Conservation (phyloP, 208 protist species). For the Tetramitus jugosus region DNA sequence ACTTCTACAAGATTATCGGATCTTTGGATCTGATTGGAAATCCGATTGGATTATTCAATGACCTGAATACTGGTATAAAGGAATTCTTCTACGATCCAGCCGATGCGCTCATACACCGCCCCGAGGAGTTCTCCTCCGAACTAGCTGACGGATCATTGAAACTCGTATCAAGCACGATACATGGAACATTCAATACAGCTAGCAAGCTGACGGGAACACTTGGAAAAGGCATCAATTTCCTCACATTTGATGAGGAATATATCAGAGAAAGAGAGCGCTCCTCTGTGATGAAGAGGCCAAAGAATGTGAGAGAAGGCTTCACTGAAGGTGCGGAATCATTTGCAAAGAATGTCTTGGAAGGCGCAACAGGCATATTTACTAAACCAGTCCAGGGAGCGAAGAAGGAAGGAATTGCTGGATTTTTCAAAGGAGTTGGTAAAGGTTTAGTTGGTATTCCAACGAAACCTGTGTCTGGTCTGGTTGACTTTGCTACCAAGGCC, state of each 20-base stretch:
- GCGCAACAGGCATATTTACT: constrained; percentile 62
- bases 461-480: constrained; percentile 64
- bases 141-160: not conserved
- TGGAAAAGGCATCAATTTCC: constrained; percentile 27
- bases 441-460: constrained; percentile 68
- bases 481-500: constrained; percentile 37
- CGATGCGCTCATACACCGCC: constrained; percentile 1
- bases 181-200: constrained; percentile 33
- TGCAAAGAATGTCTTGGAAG: constrained; percentile 1
- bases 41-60: constrained; percentile 18
- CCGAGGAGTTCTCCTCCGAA: constrained; percentile 15
- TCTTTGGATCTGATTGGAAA: constrained; percentile 9
- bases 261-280: not conserved
- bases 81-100: constrained; percentile 19
- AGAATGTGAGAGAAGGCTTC: constrained; percentile 16
- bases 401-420: constrained; percentile 59
- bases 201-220: constrained; percentile 26
- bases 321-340: not conserved
- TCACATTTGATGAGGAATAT: constrained; percentile 41
- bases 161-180: constrained; percentile 17
- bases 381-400: constrained; percentile 65
- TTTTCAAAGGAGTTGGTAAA: constrained; percentile 65
- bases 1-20: not conserved
- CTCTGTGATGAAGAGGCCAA: not conserved
- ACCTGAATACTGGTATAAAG: not conserved